A percentile compares a stretch with the other conserved stretches of the same genome.
phyloP scores from a whole-genome alignment of 1,284 basidiomycete genomes.

The Filobasidium uniguttulatum region DNA sequence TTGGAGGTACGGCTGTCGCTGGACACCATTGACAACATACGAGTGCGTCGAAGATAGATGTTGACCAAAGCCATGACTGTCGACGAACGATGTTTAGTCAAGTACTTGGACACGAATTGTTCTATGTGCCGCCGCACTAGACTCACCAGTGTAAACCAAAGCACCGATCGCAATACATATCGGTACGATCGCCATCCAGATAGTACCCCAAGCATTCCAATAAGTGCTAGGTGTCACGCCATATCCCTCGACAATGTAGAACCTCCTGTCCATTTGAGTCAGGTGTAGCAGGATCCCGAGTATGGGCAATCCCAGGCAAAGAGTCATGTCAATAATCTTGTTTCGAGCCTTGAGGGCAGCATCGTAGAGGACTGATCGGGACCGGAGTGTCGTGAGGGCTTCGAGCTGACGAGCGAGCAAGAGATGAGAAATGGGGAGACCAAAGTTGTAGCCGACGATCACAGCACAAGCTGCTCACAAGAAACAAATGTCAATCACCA shows the following conservation, averaged over 20 bases:
- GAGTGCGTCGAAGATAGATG: slow-evolving; percentile 23
- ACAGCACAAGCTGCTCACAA: slow-evolving; percentile 12
- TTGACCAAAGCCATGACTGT: slow-evolving; percentile 29
- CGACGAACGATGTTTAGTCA: not conserved
- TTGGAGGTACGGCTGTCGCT: slow-evolving; percentile 22
- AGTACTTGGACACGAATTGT: not conserved
- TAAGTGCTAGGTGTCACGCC: slow-evolving; percentile 26
- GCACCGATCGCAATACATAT: slow-evolving; percentile 23
- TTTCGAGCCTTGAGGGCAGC: slow-evolving; percentile 18
- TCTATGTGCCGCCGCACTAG: too few relatives aligned
- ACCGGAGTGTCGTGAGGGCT: slow-evolving; percentile 24
- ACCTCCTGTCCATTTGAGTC: slow-evolving; percentile 24
- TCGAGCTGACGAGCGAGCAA: slow-evolving; percentile 30
- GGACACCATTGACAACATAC: slow-evolving; percentile 25
- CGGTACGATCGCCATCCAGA: slow-evolving; percentile 27
- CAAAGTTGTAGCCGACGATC: slow-evolving; percentile 31
- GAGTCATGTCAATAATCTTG: slow-evolving; percentile 20
- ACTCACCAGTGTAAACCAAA: slow-evolving; percentile 25
- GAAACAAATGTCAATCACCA: too few relatives aligned
- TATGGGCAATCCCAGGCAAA: slow-evolving; percentile 19
- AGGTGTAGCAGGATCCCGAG: slow-evolving; percentile 26
- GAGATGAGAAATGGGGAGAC: slow-evolving; percentile 26
- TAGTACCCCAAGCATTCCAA: slow-evolving; percentile 31
- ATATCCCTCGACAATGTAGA: slow-evolving; percentile 24
- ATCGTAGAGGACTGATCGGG: slow-evolving; percentile 26